These are phyloP conservation scores for Trichoderma afroharzianum DNA, from an alignment of 2,329 filamentous ascomycete species.

Conservation along the genomic window DNA sequence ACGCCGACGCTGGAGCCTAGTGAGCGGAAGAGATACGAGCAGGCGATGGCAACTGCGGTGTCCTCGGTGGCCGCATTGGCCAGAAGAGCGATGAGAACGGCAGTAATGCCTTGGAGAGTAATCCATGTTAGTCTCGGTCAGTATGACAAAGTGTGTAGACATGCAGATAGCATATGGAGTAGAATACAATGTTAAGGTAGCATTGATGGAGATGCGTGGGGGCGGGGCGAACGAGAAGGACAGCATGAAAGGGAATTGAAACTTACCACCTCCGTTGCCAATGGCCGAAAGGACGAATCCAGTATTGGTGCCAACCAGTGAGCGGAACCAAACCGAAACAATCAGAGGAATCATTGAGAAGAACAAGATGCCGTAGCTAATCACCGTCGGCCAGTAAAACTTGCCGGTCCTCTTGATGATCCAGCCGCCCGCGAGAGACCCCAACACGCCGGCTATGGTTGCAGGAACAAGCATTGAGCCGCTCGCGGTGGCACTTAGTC, in stretches of 20 bases:
- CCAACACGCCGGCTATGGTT: slow-evolving; percentile 58
- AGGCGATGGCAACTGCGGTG: slow-evolving; percentile 72
- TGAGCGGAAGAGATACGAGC: slow-evolving; percentile 76
- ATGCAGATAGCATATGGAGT: neutral
- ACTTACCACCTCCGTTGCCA: slow-evolving; percentile 37
- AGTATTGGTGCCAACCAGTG: slow-evolving; percentile 34
- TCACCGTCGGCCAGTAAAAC: slow-evolving; percentile 66
- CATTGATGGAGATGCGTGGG: neutral
- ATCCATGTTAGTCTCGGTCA: neutral
- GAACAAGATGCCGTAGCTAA: slow-evolving; percentile 51
- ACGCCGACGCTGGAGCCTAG: slow-evolving; percentile 74
- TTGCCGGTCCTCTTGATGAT: slow-evolving; percentile 67
- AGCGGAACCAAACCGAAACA: slow-evolving; percentile 3
- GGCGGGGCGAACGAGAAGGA: neutral
- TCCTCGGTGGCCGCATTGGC: slow-evolving; percentile 65
- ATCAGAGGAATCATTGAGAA: slow-evolving; percentile 43
- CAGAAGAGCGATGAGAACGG: slow-evolving; percentile 67
- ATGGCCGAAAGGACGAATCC: slow-evolving; percentile 51
- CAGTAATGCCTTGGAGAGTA: slow-evolving; percentile 55
- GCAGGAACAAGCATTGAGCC: slow-evolving; percentile 65
- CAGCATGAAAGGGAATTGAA: neutral
- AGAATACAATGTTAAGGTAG: neutral
- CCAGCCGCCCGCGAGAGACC: slow-evolving; percentile 61
- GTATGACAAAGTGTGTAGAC: neutral
- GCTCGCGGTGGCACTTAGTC: slow-evolving; percentile 58